phyloP scores from a whole-genome alignment of 805 yeast species.

The Pichia thaimueangensis region DNA sequence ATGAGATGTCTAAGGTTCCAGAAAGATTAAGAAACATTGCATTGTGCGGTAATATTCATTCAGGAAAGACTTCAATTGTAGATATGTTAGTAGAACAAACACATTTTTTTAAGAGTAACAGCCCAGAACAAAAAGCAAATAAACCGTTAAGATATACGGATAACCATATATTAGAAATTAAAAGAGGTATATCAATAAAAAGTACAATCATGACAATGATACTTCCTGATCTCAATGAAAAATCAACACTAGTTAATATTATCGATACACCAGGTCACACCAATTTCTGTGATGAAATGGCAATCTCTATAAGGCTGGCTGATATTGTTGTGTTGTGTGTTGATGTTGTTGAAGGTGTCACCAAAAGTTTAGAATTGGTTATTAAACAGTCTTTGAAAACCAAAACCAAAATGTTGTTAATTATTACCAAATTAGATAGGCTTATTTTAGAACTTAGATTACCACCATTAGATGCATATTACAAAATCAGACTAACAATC shows the following conservation, averaged over 20 bases:
- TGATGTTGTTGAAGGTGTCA: conserved; percentile 83
- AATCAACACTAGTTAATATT: conserved; percentile 55
- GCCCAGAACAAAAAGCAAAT: conserved; percentile 34
- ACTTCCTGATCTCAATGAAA: conserved; percentile 43
- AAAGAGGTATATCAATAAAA: conserved; percentile 65
- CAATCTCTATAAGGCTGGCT: conserved; percentile 46
- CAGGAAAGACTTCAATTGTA: conserved; percentile 79
- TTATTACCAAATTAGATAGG: conserved; percentile 80
- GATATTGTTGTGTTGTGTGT: conserved; percentile 68
- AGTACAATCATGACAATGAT: conserved; percentile 56
- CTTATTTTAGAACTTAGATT: conserved; percentile 72
- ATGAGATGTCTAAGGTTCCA: conserved; percentile 42
- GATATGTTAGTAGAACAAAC: conserved; percentile 65
- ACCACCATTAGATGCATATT: conserved; percentile 67
- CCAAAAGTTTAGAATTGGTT: conserved; percentile 45
- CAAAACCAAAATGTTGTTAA: conserved; percentile 48
- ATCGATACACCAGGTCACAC: conserved; percentile 92
- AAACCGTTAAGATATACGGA: conserved; percentile 62
- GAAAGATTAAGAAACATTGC: conserved; percentile 69
- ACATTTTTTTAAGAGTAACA: conserved; percentile 39
- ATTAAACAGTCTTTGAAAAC: conserved; percentile 47
- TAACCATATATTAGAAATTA: conserved; percentile 59
- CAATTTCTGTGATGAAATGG: conserved; percentile 72
- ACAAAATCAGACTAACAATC: conserved; percentile 55
- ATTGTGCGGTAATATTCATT: conserved; percentile 70